These are phyloP conservation scores for Cordyceps cicadae DNA, from an alignment of 2,329 filamentous ascomycete species.

Conservation along the genomic window DNA sequence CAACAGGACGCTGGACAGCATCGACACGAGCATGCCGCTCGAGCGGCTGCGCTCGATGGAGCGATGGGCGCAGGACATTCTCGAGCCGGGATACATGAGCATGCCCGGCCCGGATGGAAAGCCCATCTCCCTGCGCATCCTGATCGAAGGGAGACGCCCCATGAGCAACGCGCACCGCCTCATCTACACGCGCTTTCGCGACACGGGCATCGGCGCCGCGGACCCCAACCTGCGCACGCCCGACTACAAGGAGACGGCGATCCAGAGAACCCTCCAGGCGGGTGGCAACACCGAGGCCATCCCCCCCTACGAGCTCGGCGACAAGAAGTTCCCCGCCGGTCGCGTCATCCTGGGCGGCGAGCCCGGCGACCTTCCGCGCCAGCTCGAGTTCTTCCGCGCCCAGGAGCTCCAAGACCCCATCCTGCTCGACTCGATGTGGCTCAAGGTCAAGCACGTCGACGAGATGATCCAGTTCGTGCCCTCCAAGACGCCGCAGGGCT, in stretches of 20 bases:
- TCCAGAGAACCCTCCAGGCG: background rate
- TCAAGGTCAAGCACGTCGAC: slow-evolving; percentile 24
- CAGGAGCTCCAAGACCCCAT: slow-evolving; percentile 24
- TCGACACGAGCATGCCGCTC: background rate
- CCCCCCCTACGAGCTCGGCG: background rate
- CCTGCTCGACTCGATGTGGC: slow-evolving; percentile 23
- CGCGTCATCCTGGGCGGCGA: background rate
- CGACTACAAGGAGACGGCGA: background rate
- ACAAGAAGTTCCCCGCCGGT: background rate
- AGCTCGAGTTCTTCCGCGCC: slow-evolving; percentile 13
- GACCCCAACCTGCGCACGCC: background rate
- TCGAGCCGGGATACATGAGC: background rate
- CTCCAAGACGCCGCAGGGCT: background rate
- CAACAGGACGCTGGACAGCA: background rate
- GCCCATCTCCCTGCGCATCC: slow-evolving; percentile 8
- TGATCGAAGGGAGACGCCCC: background rate
- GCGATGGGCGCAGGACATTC: background rate
- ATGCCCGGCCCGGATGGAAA: background rate
- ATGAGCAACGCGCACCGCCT: background rate
- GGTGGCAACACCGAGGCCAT: background rate
- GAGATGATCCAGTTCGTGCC: slow-evolving; percentile 21
- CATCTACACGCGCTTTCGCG: background rate
- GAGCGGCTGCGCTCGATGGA: background rate
- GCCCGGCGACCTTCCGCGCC: background rate
- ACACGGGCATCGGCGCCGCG: background rate